Evolutionary conservation across 345 rosid species (phyloP), one percentile per base, ranked within the genome.

Genomic region (Eucalyptus viminalis): DNA sequence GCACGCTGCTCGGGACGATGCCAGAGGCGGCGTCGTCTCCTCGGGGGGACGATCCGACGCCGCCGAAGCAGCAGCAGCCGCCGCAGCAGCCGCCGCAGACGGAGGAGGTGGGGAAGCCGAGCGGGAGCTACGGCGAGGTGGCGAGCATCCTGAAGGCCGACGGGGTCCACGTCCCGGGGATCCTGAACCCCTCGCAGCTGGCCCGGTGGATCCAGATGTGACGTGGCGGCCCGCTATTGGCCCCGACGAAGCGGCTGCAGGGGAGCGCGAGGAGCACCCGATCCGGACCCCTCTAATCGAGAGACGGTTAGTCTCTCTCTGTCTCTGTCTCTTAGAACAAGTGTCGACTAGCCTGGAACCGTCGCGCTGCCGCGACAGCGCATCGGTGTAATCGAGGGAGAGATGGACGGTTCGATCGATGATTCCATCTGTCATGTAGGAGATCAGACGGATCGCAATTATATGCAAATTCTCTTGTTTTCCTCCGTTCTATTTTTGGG

Each of bases 201-300:
- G 93, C 95, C 15, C 91, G 94, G 60, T 96, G 99, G 99, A 94
- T 96, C 87, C 93, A 92, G 87, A 94, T 91, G 97, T 96, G 93
- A 93, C 13, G 7, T 31, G 24, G 80, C 34, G 27, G 9, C 43
- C 60, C 25, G 15, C 87, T n/a, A 76, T 76, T 76, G 47, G 29
- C 44, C 13, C 8, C 1, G 16, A 3, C 8, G 34, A 31, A 15
- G 53, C 87, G 25, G 87, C 83, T 11, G 27, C 83, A 37, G 9
- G 43, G 83, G 11, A 76, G 83, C 47, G 47, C 27, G 15, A 40
- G 83, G 12, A 76, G 83, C 83, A 21, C 83, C 47, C 2, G 83
- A 76, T 76, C 83, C 76, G 76, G 76, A 65, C 76, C 22, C n/a
- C 40, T 14, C 16, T 7, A 3, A 65, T 8, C 5, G 37, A 65